These are phyloP conservation scores for Kwoniella newhampshirensis DNA, from an alignment of 768 basidiomycete species.

Conservation along the genomic window DNA sequence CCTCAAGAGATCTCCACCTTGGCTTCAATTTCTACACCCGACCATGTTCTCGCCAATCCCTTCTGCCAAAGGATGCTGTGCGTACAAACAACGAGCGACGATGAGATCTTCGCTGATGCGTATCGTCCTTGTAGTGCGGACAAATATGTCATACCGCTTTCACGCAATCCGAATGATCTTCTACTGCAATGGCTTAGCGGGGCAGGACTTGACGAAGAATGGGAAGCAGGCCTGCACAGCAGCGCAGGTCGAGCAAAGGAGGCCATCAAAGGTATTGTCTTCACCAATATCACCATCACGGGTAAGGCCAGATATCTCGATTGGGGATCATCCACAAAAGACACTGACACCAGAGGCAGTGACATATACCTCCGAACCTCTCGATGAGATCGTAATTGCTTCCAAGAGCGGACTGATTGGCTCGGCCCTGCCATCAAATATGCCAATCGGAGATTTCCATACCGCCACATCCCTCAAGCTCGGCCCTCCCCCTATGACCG, in stretches of 20 bases:
- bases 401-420: slow-evolving; percentile 64
- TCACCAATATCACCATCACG: slow-evolving; percentile 86
- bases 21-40: slow-evolving; percentile 73
- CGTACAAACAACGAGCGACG: slow-evolving; percentile 6
- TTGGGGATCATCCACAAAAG: background rate
- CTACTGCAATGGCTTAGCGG: slow-evolving; percentile 96
- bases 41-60: slow-evolving; percentile 80
- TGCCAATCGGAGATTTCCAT: slow-evolving; percentile 66
- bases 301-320: slow-evolving; percentile 58
- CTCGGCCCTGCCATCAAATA: slow-evolving; percentile 66
- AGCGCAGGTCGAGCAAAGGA: slow-evolving; percentile 83
- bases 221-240: slow-evolving; percentile 75
- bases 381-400: slow-evolving; percentile 40
- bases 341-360: slow-evolving; percentile 22
- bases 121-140: slow-evolving; percentile 55
- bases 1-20: slow-evolving; percentile 71
- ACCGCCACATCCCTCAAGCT: slow-evolving; percentile 75
- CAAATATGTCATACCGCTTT: slow-evolving; percentile 86
- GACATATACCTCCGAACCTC: slow-evolving; percentile 26
- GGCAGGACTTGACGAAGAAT: slow-evolving; percentile 67
- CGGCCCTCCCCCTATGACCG: slow-evolving; percentile 73
- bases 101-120: background rate
- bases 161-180: slow-evolving; percentile 84
- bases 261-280: slow-evolving; percentile 88
- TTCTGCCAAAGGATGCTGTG: slow-evolving; percentile 74